Evolutionary conservation across 805 yeast species (phyloP), one percentile per base, ranked within the genome.

Genomic region (Candida palmyrensis): DNA sequence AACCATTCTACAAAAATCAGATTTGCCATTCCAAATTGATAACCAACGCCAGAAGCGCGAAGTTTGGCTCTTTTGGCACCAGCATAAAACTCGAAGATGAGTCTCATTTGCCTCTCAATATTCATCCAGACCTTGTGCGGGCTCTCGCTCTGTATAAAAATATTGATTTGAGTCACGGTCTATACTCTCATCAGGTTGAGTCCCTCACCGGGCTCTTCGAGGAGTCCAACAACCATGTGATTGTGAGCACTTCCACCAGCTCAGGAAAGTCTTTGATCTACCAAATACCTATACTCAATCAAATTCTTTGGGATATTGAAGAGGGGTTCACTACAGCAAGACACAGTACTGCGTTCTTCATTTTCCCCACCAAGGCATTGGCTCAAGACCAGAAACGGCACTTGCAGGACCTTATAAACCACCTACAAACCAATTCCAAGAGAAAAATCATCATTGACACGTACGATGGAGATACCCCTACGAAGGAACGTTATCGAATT

Each of bases 321-420:
- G 32, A 43, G 69, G 32, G 66, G 52, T 8, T 61, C 59, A 20
- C 35, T 20, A 33, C 31, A n/a, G 35, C 41, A 5, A 32, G 63
- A n/a, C 18, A 40, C 0, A 46, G 73, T 4, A 84, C 95, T 0
- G 83, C 96, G 7, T 66, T 94, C 66, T 88, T 83, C 47, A 79
- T 92, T 9, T 92, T 92, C 47, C 99, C 99, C 2, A 92, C 99
- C 0, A 92, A 92, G 51, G 98, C 99, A 0, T 65, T 92, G 32
- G 97, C 99, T 0, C 98, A 92, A 51, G 98, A 92, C 63, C 99
- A 92, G 56, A 81, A 81, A 47, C 66, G 95, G 41, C 78, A 94
- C n/a, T 60, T 92, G 35, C 68, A 70, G 30, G 77, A 73, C 15
- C 57, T 83, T 8, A 57, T 82, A 27, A 57, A 67, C 5, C 59